Evolutionary conservation across 1,284 basidiomycete genomes (phyloP).

Genomic region (Ustilago cynodontis): DNA sequence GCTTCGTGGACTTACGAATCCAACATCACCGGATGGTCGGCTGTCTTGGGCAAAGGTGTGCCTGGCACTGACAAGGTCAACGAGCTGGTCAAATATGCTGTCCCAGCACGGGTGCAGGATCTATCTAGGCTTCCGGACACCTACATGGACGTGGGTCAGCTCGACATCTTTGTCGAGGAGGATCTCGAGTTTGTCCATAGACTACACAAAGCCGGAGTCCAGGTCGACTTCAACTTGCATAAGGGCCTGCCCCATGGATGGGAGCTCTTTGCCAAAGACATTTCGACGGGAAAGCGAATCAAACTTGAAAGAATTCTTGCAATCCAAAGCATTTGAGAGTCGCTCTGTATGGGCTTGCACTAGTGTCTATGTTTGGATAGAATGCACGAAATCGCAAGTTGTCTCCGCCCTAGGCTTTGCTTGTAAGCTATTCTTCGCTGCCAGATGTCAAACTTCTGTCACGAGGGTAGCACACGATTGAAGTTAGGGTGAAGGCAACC

Average conservation of each 20-base stretch:
- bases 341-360: too few species aligned
- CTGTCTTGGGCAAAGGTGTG: constrained; percentile 21
- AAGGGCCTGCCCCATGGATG: constrained; percentile 36
- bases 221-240: constrained; percentile 31
- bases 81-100: constrained; percentile 29
- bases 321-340: constrained; percentile 20
- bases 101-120: constrained; percentile 24
- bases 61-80: constrained; percentile 19
- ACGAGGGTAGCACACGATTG: too few species aligned
- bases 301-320: constrained; percentile 16
- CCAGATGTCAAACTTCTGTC: too few species aligned
- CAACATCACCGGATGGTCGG: constrained; percentile 33
- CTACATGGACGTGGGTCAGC: constrained; percentile 39
- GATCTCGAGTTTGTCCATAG: constrained; percentile 22
- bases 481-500: too few species aligned
- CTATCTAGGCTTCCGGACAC: constrained; percentile 25
- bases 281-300: constrained; percentile 12
- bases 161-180: constrained; percentile 38
- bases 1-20: constrained; percentile 29
- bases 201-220: constrained; percentile 30
- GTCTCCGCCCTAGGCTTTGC: too few species aligned
- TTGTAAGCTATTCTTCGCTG: too few species aligned
- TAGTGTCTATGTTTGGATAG: too few species aligned
- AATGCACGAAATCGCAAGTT: too few species aligned
- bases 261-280: constrained; percentile 21